phyloP scores from a whole-genome alignment of 1,139 yeast genomes.

The Zygosaccharomyces sapae region DNA sequence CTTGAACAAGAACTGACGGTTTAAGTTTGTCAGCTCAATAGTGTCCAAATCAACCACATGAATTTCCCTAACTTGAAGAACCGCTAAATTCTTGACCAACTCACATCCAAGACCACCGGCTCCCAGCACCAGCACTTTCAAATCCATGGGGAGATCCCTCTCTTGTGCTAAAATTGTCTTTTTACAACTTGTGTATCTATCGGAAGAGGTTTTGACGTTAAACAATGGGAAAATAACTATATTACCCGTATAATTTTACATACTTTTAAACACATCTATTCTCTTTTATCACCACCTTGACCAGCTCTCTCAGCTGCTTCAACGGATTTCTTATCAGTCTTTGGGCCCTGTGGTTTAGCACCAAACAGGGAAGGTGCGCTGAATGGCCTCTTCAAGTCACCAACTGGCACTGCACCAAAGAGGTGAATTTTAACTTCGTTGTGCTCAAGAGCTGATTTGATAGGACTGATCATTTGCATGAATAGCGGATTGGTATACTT shows the following conservation, averaged over 20 bases:
- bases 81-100: slow-evolving; percentile 74
- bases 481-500: slow-evolving; percentile 95
- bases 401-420: slow-evolving; percentile 77
- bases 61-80: slow-evolving; percentile 68
- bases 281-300: slow-evolving; percentile 87
- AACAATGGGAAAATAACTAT: too few relatives aligned
- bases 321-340: slow-evolving; percentile 82
- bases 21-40: slow-evolving; percentile 82
- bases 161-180: too few relatives aligned
- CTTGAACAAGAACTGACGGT: slow-evolving; percentile 83
- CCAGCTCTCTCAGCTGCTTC: slow-evolving; percentile 85
- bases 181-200: too few relatives aligned
- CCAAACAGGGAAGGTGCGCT: slow-evolving; percentile 81
- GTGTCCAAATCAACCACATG: slow-evolving; percentile 94
- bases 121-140: slow-evolving; percentile 57
- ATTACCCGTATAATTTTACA: slow-evolving; percentile 7
- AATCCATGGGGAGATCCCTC: slow-evolving; percentile 12
- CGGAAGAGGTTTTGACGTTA: background rate
- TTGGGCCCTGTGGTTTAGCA: slow-evolving; percentile 56
- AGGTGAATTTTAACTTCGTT: slow-evolving; percentile 90
- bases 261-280: slow-evolving; percentile 41
- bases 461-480: slow-evolving; percentile 88
- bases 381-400: slow-evolving; percentile 97
- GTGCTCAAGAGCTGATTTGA: slow-evolving; percentile 85
- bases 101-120: slow-evolving; percentile 98